Base-by-base conservation (phyloP, 1,284 basidiomycete genomes). In the Dichomitus squalens region DNA sequence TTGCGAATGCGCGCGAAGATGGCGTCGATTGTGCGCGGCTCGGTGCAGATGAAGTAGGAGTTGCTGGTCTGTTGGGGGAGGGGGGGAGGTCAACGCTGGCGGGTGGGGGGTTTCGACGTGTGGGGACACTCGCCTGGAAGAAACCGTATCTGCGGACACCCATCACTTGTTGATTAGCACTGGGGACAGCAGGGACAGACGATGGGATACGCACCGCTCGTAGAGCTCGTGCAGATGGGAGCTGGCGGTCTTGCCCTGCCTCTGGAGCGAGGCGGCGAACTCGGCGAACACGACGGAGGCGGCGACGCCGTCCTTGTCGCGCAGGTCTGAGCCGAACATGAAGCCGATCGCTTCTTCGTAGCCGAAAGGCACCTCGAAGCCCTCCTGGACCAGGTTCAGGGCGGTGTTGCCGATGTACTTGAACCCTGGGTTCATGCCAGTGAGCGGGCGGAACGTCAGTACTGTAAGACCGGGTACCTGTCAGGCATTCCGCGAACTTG, bases 271-370 rank as follows among this genome's bases (percentile, higher is more conserved):
- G 7, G 76, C 76, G 7, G 81, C 85, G 20, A 93, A 74, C 66
- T 92, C 85, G 3, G 84, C 85, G 67, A 93, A 94, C 54, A 78
- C 73, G 20, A 86, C 76, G 21, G 86, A 84, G 3, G 90, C 88
- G 53, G 89, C 82, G 46, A 94, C 83, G 2, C 92, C 92, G 67
- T 95, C 92, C 68, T 95, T 95, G 68, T 95, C 93, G 31, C 89
- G 80, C 61, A 94, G 83, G 43, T 85, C 76, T 7, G 80, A 75
- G 12, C 90, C 90, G 68, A 92, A 86, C 90, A 93, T 93, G 67
- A 83, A 95, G 1, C 92, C 90, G 54, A 95, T 93, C 0, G 93
- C 93, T 71, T 95, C 92, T 70, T 95, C 92, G 65, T 95, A 95
- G 7, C 87, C 91, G 69, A 94, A 93, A 0, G 82, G 83, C 8